Evolutionary conservation across 805 yeast species (phyloP).

Genomic region (Saccharomycopsis javanensis): DNA sequence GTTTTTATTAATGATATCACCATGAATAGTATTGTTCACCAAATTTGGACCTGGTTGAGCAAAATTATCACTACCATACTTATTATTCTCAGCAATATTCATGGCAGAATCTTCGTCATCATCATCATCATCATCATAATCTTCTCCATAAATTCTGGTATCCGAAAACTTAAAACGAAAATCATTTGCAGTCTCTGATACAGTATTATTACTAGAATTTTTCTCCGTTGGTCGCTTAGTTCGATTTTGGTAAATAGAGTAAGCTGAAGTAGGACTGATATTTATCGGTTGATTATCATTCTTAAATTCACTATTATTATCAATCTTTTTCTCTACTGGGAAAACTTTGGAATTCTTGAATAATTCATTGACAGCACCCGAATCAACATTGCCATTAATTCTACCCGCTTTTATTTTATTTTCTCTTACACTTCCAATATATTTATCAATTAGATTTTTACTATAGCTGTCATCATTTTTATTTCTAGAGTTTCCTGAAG

Average conservation of each 20-base stretch:
- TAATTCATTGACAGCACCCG: neutral
- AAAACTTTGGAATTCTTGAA: neutral
- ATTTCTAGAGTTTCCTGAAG: neutral
- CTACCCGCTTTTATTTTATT: neutral
- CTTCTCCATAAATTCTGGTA: slow-evolving; percentile 7
- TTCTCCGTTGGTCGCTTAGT: neutral
- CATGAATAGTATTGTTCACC: slow-evolving; percentile 17
- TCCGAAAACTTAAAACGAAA: neutral
- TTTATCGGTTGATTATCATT: neutral
- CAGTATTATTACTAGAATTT: neutral
- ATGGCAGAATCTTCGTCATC: neutral
- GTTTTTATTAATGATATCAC: slow-evolving; percentile 18
- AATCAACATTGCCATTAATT: neutral
- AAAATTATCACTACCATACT: neutral
- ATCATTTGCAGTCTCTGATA: neutral
- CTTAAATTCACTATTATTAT: neutral
- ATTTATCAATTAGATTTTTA: neutral
- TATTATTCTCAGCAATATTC: neutral
- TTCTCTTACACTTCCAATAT: neutral
- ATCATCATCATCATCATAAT: neutral
- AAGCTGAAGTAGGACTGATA: neutral
- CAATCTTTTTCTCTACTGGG: neutral
- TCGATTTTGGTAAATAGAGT: neutral
- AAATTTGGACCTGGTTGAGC: neutral
- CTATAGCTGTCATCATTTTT: slow-evolving; percentile 1